Evolutionary conservation across 2,329 filamentous ascomycete species (phyloP), one percentile per base, ranked within the genome.

Genomic region (Arachnopeziza araneosa): DNA sequence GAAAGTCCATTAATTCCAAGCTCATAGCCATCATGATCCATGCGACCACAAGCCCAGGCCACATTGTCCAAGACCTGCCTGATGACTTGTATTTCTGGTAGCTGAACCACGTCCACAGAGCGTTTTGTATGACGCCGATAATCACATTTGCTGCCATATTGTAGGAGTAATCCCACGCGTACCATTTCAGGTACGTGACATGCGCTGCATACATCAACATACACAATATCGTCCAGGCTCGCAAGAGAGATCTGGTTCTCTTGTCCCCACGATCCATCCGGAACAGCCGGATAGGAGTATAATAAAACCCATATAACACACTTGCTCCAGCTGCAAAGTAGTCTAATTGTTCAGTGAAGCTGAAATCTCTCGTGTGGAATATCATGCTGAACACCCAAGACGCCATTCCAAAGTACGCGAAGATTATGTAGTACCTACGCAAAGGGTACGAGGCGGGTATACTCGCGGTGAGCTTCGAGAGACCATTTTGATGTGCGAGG

Each of bases 61-160:
- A 96, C 59, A 88, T 84, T 24, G 92, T 87, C 95, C 95, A 99
- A 21, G 81, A 75, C 64, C 87, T 83, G 52, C 85, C 84, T 21
- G 88, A 84, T 73, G 85, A 85, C 64, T 81, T 79, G 75, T 93
- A 98, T 67, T 87, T 83, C 65, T 78, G 77, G 67, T 89, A 84
- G 72, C 89, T 93, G 75, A 96, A 97, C 74, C 84, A 89, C 51
- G 82, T 90, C 95, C 95, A 98, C 60, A 98, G 76, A 3, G 87
- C 56, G 69, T 98, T 96, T 71, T 92, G 88, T 4, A 93, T 74
- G 50, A 92, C 79, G 2, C 95, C 95, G 12, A 89, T 84, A 2
- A 83, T 85, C 22, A 99, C 90, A 70, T 98, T 99, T 56, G 93
- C 95, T 1, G 89, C 86, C 92, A 99, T 98, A 73, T 99, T 99